Evolutionary conservation across 1,139 yeast species (phyloP).

Genomic region (Geotrichum phurueaensis): DNA sequence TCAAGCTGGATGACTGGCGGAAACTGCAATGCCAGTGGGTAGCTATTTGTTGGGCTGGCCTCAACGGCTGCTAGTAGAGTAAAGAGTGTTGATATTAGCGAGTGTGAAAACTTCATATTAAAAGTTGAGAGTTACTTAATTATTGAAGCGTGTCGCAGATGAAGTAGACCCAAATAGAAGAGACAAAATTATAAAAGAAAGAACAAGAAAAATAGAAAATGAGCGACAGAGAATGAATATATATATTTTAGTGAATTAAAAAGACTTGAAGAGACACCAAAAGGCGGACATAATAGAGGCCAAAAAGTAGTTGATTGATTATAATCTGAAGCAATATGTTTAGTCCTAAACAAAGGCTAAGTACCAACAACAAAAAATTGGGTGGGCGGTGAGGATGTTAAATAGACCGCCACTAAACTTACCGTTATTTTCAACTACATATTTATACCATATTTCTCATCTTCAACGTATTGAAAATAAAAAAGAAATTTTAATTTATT

Average conservation of each 20-base stretch:
- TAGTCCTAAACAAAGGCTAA: background rate
- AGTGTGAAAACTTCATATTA: background rate
- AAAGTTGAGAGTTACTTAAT: background rate
- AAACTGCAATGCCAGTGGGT: slow-evolving; percentile 43
- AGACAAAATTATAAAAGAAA: background rate
- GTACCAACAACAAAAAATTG: background rate
- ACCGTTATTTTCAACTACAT: background rate
- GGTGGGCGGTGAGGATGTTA: background rate
- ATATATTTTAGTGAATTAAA: background rate
- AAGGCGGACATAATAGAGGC: background rate
- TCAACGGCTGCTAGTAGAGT: background rate
- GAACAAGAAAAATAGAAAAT: background rate
- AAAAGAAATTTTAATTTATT: background rate
- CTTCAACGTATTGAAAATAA: background rate
- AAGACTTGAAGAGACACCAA: background rate
- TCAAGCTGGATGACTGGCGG: slow-evolving; percentile 82
- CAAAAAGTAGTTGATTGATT: background rate
- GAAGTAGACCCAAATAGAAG: background rate
- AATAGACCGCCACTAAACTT: background rate
- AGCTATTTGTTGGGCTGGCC: slow-evolving; percentile 14
- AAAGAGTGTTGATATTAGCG: background rate
- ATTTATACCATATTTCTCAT: background rate
- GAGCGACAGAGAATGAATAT: background rate
- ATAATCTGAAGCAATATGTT: background rate
- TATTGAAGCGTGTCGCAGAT: background rate